Evolutionary conservation across 805 yeast species (phyloP).

Genomic region (Wickerhamiella lipophila): DNA sequence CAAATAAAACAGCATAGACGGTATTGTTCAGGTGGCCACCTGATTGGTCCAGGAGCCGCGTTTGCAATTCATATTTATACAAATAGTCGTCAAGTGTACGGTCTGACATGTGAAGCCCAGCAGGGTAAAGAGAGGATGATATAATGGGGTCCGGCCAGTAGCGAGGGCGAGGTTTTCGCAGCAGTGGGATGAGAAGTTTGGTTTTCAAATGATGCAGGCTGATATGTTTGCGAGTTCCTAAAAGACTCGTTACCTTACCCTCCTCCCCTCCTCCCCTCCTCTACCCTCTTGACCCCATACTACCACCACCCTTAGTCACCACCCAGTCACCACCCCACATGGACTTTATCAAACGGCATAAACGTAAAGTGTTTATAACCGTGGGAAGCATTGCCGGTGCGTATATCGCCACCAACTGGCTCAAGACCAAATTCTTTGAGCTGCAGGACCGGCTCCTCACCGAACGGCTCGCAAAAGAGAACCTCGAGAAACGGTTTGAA

Average conservation of each 20-base stretch:
- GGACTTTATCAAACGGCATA: constrained; percentile 35
- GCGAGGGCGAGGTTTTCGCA: too few relatives aligned
- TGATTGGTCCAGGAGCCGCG: constrained; percentile 9
- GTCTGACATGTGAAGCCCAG: constrained; percentile 8
- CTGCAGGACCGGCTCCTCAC: constrained; percentile 41
- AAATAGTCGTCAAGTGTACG: constrained; percentile 6
- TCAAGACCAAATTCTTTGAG: constrained; percentile 36
- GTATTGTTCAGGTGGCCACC: constrained; percentile 13
- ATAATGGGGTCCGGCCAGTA: too few relatives aligned
- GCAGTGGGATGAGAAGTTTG: too few relatives aligned
- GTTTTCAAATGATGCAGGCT: too few relatives aligned
- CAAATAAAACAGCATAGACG: constrained; percentile 2
- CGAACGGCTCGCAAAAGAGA: constrained; percentile 50
- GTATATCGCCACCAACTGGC: constrained; percentile 34
- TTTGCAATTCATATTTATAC: constrained; percentile 9
- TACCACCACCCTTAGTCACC: background rate
- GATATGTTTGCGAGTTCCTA: too few relatives aligned
- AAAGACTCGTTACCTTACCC: too few relatives aligned
- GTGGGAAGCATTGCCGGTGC: constrained; percentile 36
- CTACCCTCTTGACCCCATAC: background rate
- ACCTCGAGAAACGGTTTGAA: constrained; percentile 66
- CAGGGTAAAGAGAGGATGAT: background rate
- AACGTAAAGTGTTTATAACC: constrained; percentile 33
- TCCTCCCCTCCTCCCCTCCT: background rate
- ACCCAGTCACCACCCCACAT: constrained; percentile 18